Base-by-base conservation (phyloP, 495 filamentous ascomycete genomes). In the Rhypophila decipiens region DNA sequence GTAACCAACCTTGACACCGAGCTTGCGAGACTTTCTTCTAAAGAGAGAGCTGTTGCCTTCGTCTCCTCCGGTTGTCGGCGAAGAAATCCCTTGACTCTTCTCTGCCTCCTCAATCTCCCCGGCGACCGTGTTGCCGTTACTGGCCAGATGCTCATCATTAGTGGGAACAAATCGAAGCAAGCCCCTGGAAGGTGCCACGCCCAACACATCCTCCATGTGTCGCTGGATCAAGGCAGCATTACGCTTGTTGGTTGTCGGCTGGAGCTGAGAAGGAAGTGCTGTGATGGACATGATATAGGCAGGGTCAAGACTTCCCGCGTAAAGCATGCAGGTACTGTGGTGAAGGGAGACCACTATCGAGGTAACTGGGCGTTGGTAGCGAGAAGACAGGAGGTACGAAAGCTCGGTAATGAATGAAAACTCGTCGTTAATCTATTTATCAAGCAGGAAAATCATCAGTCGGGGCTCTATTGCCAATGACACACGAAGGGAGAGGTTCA, bases 281-380 rank as follows among this genome's bases (percentile, higher is more conserved):
- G 74, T 84, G 31, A 97, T 79, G 44, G 86, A 87, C 53, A 96
- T 66, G 37, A 83, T 73, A 54, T 95, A 97, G 13, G 87, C 85
- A 2, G 85, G 84, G n/a, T 86, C 79, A 42, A 85, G 82, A 20
- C 78, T 77, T 33, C 79, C 85, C 4, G 79, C 87, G 50, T 90
- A 84, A 33, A 86, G 62, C 57, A 96, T 73, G 55, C 79, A 86
- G n/a, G 75, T 72, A n/a, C 85, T 80, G 47, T 90, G 85, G 21
- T 83, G 74, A 12, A 96, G 58, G 1, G 75, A 82, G 23, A 95
- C 76, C 56, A 86, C 73, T 36, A 95, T 83, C 11, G 75, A 82
- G 1, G 79, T 76, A 22, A 87, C 79, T 2, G 86, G 77, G 21
- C 83, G 75, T 33, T 84, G 79, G 58, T 86, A 96, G 20, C 88